Evolutionary conservation across 805 yeast species (phyloP), one percentile per base, ranked within the genome.

Genomic region (Metschnikowia bowlesiae): DNA sequence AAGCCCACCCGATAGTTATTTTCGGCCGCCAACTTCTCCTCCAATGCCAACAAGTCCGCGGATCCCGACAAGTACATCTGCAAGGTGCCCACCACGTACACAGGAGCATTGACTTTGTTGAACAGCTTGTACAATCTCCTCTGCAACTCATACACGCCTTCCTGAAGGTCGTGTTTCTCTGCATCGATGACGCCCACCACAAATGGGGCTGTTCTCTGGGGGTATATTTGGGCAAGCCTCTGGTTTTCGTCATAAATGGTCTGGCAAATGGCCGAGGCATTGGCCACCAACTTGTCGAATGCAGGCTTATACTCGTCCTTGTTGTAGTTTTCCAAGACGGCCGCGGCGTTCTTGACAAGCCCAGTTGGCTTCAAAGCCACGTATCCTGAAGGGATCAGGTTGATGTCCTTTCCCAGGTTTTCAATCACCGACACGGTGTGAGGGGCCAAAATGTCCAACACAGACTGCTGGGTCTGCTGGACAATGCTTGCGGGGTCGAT

Each of bases 361-460:
- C 97, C 98, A 28, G 96, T 88, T 44, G 98, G 97, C 71, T 91
- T 91, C 62, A 91, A 74, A 2, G 96, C 98, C 50, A 89, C 87
- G 67, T 89, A 91, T 28, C 96, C 96, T 2, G 96, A 89, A 8
- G 96, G 90, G 32, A 92, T 81, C 13, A 81, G 75, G 64, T 87
- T 85, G 56, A 85, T 71, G 55, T 76, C 75, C 47, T 67, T 67
- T 5, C 73, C 72, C 5, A 70, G 61, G 39, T 69, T 62, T 48
- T 73, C 67, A 57, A 87, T 76, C 66, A 84, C 81, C 44, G 74
- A 68, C 37, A 81, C 63, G n/a, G 91, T 79, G 65, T 85, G 88
- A 13, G 94, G 92, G 34, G 80, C 76, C 62, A 87, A 71, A 39
- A 89, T 83, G 39, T 83, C 79, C 43, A 77, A 78, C 46, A 91